phyloP scores from a whole-genome alignment of 345 rosid species.

The Pugionium cornutum region DNA sequence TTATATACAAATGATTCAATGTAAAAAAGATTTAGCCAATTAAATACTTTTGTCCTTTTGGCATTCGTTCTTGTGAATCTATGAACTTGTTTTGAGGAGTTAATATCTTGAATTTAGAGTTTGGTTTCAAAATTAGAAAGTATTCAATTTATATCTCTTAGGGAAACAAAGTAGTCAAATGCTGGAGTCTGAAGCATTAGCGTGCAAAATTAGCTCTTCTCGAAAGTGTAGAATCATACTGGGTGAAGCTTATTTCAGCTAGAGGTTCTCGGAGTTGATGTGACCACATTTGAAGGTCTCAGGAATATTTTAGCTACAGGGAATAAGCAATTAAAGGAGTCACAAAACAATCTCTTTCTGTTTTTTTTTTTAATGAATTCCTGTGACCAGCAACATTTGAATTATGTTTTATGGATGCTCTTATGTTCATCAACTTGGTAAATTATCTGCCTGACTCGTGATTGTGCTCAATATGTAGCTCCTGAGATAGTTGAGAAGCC shows the following conservation, averaged over 20 bases:
- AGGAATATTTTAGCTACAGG: not conserved
- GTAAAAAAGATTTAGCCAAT: not conserved
- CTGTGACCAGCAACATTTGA: not conserved
- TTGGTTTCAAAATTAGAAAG: not conserved
- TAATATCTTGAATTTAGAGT: not conserved
- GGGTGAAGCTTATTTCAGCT: conserved; percentile 3
- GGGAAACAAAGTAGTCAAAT: conserved; percentile 20
- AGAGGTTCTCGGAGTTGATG: conserved; percentile 4
- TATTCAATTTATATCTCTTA: not conserved
- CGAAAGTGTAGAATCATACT: not conserved
- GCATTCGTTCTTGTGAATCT: conserved; percentile 11
- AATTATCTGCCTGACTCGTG: conserved; percentile 21
- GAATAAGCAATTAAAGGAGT: conserved; percentile 1
- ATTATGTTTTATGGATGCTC: not conserved
- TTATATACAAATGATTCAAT: not conserved
- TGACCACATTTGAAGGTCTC: conserved; percentile 2
- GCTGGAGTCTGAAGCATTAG: conserved; percentile 1
- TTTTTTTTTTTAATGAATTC: not conserved
- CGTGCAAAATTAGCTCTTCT: not conserved
- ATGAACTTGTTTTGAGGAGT: conserved; percentile 1
- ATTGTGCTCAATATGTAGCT: conserved; percentile 50
- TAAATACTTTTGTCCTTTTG: not conserved
- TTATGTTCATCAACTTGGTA: not conserved
- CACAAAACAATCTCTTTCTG: not conserved
- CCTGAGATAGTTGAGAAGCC: conserved; percentile 94